Base-by-base conservation (phyloP, 441 rosid genomes). In the Breynia disticha region DNA sequence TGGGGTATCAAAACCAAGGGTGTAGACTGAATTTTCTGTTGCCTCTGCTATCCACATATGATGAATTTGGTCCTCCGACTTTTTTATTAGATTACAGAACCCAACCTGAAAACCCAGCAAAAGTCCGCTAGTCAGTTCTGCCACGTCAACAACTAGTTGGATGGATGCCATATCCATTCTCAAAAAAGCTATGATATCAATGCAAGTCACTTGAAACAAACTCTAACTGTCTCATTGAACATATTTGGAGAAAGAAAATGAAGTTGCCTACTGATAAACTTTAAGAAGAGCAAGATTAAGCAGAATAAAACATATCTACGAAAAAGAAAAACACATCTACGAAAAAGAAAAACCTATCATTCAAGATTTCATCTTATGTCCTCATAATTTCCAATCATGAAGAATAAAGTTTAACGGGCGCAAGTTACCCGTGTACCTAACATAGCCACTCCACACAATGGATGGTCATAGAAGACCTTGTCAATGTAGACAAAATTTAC, bases 41-140 rank as follows among this genome's bases (percentile, higher is more conserved):
- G 91, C 89, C 53, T 94, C 97, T 22, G 96, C 84, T 5, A 87
- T 82, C 91, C 96, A 90, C 41, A 85, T 64, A 47, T 76, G 65
- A 78, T 90, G 83, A 48, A 48, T 63, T 21, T 60, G 70, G 72
- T 90, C 99, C 66, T 90, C 82, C 39, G 89, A 71, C 71, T 79
- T 82, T 67, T 78, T 86, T 48, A 93, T 76, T 46, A 94, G 78
- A 77, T 94, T 83, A 73, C 77, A 69, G 72, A 90, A 90, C 60
- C 96, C 89, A 52, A 85, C 91, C 96, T 85, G 79, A 63, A 75
- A 58, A 58, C 9, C 16, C 9, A 13, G 4, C 9, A 17, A 19
- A 2, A 32, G 12, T 46, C 14, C 8, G 50, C 16, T 48, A 48
- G 54, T 46, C 11, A 13, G 28, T 28, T 19, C 43, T 19, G 48